These are phyloP conservation scores for Pseudofabraea citricarpa DNA, from an alignment of 2,329 filamentous ascomycete species.

Conservation along the genomic window DNA sequence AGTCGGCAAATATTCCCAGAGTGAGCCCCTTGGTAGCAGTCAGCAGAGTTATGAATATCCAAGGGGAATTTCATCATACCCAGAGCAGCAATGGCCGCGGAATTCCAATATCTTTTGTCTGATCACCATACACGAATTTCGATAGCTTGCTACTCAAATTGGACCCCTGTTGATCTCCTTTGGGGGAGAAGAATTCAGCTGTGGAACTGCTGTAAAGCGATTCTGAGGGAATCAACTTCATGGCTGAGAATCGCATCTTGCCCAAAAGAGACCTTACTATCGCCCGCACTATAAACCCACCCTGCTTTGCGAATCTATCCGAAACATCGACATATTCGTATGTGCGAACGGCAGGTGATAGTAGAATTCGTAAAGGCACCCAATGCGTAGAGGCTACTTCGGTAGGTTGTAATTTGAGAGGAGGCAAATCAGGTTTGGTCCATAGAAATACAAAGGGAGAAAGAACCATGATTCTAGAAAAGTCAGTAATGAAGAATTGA, in stretches of 20 bases:
- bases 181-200: conserved; percentile 30
- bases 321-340: conserved; percentile 60
- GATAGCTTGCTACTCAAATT: conserved; percentile 7
- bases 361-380: conserved; percentile 58
- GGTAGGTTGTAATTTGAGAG: conserved; percentile 58
- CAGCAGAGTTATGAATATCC: no score
- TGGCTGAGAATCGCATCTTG: conserved; percentile 63
- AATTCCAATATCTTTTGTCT: no score
- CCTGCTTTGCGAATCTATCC: conserved; percentile 52
- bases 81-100: conserved; percentile 54
- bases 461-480: conserved; percentile 57
- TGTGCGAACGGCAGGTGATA: conserved; percentile 55
- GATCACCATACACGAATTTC: no score
- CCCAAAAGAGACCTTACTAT: conserved; percentile 54
- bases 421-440: conserved; percentile 49
- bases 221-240: conserved; percentile 56
- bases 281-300: conserved; percentile 47
- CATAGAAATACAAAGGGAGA: conserved; percentile 65
- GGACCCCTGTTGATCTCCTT: neutral
- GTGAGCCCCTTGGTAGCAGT: no score
- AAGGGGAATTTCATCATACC: no score
- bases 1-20: conserved; percentile 61
- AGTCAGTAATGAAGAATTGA: conserved; percentile 15
- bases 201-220: conserved; percentile 52
- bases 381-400: conserved; percentile 67